A percentile compares a stretch with the other conserved stretches of the same genome.
These are phyloP conservation scores for Leccinum subrobustum DNA, from an alignment of 1,284 basidiomycete genomes.

Conservation along the genomic window DNA sequence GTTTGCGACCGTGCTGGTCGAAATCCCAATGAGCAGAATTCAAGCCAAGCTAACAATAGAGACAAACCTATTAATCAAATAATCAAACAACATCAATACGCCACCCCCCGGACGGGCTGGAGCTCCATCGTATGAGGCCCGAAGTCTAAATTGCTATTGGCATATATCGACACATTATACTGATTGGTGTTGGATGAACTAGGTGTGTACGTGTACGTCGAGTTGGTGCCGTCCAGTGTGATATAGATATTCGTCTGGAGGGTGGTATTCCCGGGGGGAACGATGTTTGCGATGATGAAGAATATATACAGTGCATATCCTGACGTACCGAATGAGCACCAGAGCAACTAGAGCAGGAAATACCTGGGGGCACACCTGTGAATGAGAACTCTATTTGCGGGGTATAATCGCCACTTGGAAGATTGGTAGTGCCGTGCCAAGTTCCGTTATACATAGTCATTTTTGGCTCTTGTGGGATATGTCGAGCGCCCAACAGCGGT, in stretches of 20 bases:
- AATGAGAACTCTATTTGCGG: not conserved
- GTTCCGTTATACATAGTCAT: not conserved
- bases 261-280: no score
- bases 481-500: no score
- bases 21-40: not conserved
- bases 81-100: not conserved
- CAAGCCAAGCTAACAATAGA: not conserved
- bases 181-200: not conserved
- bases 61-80: not conserved
- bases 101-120: not conserved
- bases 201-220: not conserved
- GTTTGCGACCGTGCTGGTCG: not conserved
- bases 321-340: not conserved
- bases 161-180: not conserved
- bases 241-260: not conserved
- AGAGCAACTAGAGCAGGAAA: not conserved
- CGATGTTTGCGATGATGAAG: not conserved
- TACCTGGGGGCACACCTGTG: not conserved
- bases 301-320: not conserved
- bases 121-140: not conserved
- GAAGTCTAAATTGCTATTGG: not conserved
- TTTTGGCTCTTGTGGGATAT: no score
- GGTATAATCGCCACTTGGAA: not conserved
- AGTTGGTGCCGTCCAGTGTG: not conserved
- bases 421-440: not conserved